phyloP scores from a whole-genome alignment of 768 basidiomycete genomes.

The Russula sp. region DNA sequence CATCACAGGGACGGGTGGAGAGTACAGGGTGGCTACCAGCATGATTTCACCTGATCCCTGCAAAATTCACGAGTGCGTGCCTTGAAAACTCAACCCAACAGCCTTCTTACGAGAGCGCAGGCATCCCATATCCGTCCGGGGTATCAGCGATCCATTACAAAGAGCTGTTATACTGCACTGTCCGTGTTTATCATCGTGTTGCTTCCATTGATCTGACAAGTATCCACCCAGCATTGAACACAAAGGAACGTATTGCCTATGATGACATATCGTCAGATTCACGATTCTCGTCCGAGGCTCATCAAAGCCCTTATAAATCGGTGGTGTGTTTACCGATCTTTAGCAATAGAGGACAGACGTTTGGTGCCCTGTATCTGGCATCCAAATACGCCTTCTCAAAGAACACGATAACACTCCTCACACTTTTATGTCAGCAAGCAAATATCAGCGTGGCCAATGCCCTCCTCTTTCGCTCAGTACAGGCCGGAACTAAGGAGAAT shows the following conservation, averaged over 20 bases:
- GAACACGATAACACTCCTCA: constrained; percentile 58
- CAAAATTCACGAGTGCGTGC: constrained; percentile 64
- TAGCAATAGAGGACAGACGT: constrained; percentile 72
- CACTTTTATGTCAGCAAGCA: constrained; percentile 67
- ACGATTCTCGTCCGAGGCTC: constrained; percentile 65
- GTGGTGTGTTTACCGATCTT: constrained; percentile 70
- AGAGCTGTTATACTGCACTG: constrained; percentile 66
- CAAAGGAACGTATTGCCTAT: constrained; percentile 57
- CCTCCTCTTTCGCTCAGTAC: constrained; percentile 69
- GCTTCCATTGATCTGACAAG: neutral
- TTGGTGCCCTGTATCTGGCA: constrained; percentile 65
- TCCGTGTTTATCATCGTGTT: constrained; percentile 36
- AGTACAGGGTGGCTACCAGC: constrained; percentile 67
- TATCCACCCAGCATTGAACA: constrained; percentile 52
- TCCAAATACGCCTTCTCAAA: constrained; percentile 63
- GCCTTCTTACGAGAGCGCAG: constrained; percentile 36
- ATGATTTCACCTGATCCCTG: constrained; percentile 58
- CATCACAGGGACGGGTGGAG: constrained; percentile 65
- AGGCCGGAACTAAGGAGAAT: constrained; percentile 70
- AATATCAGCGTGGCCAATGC: constrained; percentile 75
- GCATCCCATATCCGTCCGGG: constrained; percentile 57
- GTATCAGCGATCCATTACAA: constrained; percentile 58
- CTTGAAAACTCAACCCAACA: neutral
- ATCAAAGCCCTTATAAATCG: constrained; percentile 56
- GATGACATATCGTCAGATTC: constrained; percentile 63